Percentiles rank a stretch among this genome's conserved stretches.
Conservation (phyloP, 176 grass and related monocot species). For the Oryza meyeriana region DNA sequence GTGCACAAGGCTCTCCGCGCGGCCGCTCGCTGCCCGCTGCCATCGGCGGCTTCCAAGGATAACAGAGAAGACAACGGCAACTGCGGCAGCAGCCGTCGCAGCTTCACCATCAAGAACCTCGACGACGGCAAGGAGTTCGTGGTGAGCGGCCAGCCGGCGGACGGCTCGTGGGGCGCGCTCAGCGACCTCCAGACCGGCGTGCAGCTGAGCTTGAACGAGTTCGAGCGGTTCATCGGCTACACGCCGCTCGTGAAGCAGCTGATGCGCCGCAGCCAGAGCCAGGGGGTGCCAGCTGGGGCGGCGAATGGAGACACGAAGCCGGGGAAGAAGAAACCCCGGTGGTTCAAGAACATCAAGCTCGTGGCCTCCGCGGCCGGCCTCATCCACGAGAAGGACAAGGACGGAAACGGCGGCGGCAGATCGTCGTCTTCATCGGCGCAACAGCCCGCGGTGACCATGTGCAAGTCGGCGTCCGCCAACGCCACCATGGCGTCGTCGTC, state of each 20-base stretch:
- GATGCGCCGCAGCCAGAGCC: slow-evolving; percentile 54
- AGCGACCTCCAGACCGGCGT: slow-evolving; percentile 8
- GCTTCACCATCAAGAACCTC: slow-evolving; percentile 18
- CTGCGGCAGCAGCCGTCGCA: background rate
- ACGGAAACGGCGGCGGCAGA: background rate
- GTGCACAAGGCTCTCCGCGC: background rate
- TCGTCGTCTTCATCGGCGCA: background rate
- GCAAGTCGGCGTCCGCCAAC: slow-evolving; percentile 1
- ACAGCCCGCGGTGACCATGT: background rate
- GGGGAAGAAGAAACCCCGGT: slow-evolving; percentile 41
- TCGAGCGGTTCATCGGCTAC: slow-evolving; percentile 49
- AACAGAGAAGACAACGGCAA: background rate
- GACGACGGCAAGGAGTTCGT: slow-evolving; percentile 46
- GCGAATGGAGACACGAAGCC: slow-evolving; percentile 24
- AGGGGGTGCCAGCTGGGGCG: background rate
- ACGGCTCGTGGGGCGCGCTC: slow-evolving; percentile 20
- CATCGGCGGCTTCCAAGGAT: background rate
- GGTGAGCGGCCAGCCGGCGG: slow-evolving; percentile 34
- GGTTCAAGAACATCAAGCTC: slow-evolving; percentile 85
- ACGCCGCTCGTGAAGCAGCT: slow-evolving; percentile 61
- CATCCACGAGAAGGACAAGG: slow-evolving; percentile 55
- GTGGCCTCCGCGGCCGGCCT: slow-evolving; percentile 55
- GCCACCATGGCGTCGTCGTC: background rate
- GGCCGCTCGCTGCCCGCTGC: background rate
- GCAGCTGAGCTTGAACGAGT: slow-evolving; percentile 45